phyloP scores from a whole-genome alignment of 2,329 filamentous ascomycete species.

The Colletotrichum lini region DNA sequence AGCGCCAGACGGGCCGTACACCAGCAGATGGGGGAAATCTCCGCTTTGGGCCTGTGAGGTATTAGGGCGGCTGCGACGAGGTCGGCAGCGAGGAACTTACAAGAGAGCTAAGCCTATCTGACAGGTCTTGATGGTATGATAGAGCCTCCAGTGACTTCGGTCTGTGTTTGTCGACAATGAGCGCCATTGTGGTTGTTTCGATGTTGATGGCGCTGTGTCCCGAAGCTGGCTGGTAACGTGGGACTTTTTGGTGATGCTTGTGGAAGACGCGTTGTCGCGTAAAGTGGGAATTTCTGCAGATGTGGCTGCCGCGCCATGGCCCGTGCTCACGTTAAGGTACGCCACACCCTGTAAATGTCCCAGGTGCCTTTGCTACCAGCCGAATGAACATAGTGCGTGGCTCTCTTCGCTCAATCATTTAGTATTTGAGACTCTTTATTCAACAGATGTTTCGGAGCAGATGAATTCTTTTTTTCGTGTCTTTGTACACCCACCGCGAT shows the following conservation, averaged over 20 bases:
- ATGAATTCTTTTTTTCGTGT: neutral
- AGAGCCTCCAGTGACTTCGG: slow-evolving; percentile 83
- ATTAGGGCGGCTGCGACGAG: slow-evolving; percentile 26
- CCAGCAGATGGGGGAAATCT: slow-evolving; percentile 96
- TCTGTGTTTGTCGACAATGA: slow-evolving; percentile 80
- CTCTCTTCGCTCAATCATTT: neutral
- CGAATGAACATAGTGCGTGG: neutral
- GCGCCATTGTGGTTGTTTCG: slow-evolving; percentile 66
- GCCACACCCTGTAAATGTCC: slow-evolving; percentile 11
- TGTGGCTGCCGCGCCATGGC: slow-evolving; percentile 41
- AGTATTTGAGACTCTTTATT: neutral
- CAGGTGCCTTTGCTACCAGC: slow-evolving; percentile 2
- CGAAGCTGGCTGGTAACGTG: slow-evolving; percentile 28
- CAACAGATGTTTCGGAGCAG: neutral
- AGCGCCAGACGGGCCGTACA: slow-evolving; percentile 96
- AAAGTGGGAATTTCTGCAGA: slow-evolving; percentile 49
- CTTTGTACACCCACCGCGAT: slow-evolving; percentile 11
- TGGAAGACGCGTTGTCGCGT: slow-evolving; percentile 54
- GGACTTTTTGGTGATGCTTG: slow-evolving; percentile 39
- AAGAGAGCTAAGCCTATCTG: slow-evolving; percentile 86
- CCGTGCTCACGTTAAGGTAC: slow-evolving; percentile 32
- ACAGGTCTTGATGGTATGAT: slow-evolving; percentile 91
- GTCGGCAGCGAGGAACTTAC: slow-evolving; percentile 65
- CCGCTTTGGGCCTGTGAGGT: slow-evolving; percentile 87
- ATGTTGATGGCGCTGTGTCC: slow-evolving; percentile 19